A percentile compares a stretch with the other conserved stretches of the same genome.
These are phyloP conservation scores for Thozetella sp. DNA, from an alignment of 495 filamentous ascomycete species.

Conservation along the genomic window DNA sequence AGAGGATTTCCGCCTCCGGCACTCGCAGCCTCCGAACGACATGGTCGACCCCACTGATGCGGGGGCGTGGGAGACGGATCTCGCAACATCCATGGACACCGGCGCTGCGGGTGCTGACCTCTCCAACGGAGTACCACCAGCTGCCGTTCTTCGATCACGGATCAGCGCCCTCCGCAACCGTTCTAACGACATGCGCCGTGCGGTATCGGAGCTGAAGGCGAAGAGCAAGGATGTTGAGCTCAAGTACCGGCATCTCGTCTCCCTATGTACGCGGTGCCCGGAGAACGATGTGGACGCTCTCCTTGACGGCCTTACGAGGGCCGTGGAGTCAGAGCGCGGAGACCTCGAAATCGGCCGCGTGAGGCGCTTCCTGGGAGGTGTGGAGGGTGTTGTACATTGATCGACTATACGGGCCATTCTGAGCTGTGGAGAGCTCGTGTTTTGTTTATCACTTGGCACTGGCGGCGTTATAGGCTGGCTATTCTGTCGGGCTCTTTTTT, in stretches of 20 bases:
- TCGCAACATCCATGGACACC: conserved; percentile 21
- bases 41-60: conserved; percentile 27
- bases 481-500: neutral
- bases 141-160: conserved; percentile 39
- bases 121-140: conserved; percentile 28
- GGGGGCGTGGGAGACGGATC: conserved; percentile 38
- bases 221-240: conserved; percentile 67
- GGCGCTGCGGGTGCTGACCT: conserved; percentile 14
- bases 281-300: conserved; percentile 66
- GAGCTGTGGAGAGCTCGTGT: neutral
- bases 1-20: conserved; percentile 40
- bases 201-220: conserved; percentile 54
- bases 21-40: conserved; percentile 38
- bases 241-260: conserved; percentile 70
- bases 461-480: neutral
- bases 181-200: conserved; percentile 60
- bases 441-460: neutral
- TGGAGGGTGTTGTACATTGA: conserved; percentile 52
- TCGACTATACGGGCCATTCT: neutral
- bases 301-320: conserved; percentile 61
- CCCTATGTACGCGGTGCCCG: conserved; percentile 65
- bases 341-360: conserved; percentile 72
- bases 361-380: conserved; percentile 71
- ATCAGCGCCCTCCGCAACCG: conserved; percentile 52
- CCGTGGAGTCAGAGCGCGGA: conserved; percentile 73